A percentile compares a stretch with the other conserved stretches of the same genome.
Evolutionary conservation across 495 filamentous ascomycete genomes (phyloP).

Genomic region (Podospora comata): DNA sequence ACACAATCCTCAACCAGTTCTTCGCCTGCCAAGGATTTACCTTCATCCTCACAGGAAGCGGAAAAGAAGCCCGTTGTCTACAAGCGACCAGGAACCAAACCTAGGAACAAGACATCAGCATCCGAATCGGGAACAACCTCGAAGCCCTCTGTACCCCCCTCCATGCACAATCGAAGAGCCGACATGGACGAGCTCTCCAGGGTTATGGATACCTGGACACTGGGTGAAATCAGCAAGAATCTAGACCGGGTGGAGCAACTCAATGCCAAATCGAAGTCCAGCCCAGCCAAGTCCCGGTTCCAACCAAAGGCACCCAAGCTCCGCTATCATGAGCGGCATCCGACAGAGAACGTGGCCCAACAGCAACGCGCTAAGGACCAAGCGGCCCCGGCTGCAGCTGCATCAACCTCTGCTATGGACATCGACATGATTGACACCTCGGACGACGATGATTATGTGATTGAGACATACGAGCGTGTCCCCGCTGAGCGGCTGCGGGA

Average conservation of each 20-base stretch:
- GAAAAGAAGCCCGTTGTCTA: conserved; percentile 10
- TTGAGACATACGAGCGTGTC: conserved; percentile 53
- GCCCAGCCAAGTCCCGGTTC: conserved; percentile 32
- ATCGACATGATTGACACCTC: conserved; percentile 33
- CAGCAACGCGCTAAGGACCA: conserved; percentile 12
- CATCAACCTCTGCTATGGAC: conserved; percentile 15
- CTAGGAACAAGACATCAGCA: conserved; percentile 7
- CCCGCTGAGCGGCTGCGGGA: conserved; percentile 45
- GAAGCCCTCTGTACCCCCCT: conserved; percentile 39
- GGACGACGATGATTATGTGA: conserved; percentile 50
- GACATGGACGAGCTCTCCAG: conserved; percentile 45
- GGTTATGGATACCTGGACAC: conserved; percentile 49
- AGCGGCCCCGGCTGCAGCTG: neutral
- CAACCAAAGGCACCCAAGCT: conserved; percentile 46
- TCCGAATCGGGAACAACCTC: neutral
- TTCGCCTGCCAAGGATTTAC: neutral
- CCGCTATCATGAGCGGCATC: conserved; percentile 50
- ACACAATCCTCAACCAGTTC: neutral
- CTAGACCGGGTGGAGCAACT: conserved; percentile 38
- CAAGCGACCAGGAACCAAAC: conserved; percentile 27
- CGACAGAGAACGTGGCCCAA: conserved; percentile 29
- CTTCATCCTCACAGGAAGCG: neutral
- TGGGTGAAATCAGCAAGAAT: conserved; percentile 48
- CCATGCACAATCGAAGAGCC: conserved; percentile 38
- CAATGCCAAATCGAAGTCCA: conserved; percentile 23